Base-by-base conservation (phyloP, 2,329 filamentous ascomycete genomes). In the Xylariales sp. region DNA sequence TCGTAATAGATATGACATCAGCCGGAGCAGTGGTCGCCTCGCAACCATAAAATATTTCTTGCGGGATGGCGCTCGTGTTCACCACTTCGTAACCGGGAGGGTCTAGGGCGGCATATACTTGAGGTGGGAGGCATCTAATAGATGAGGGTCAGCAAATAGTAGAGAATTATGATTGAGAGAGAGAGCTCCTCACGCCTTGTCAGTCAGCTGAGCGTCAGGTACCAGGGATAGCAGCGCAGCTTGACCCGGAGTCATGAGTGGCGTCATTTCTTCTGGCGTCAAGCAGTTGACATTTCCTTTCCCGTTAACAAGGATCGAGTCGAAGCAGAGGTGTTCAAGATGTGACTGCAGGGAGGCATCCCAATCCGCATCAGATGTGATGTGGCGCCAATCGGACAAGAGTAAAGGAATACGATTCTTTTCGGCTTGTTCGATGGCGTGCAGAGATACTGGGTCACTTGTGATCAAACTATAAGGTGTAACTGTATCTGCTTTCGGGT, bases 41-140 rank as follows among this genome's bases (percentile, higher is more conserved):
- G 50, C 77, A 81, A 13, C 59, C 61, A 7, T 65, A 56, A 40
- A 73, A 72, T 6, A 69, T 53, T 6, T 60, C 53, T 2, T 60
- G 45, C 3, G 70, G 71, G 5, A 77, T 49, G 10, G 55, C 58
- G 18, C 52, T 57, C 14, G 60, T 37, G 36, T 68, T 56, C 38
- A 51, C 44, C 4, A 42, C 40, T 14, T 40, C 20, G 7, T 54
- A 52, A 1, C 41, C 35, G 1, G 38, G 27, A 3, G 21, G 44
- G 0, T 53, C 57, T 8, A 56, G 54, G 2, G 49, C 59, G 40
- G 59, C 67, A 38, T 68, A 55, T 29, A 68, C 61, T 12, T 63
- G 57, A 39, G 68, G 51, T 25, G 62, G 54, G 34, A 72, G 33
- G 47, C 67, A 65, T 31, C 18, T 30, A 13, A 20, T 10, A n/a